phyloP scores from a whole-genome alignment of 108 stramenopile species.

The Schizochytrium sp. region DNA sequence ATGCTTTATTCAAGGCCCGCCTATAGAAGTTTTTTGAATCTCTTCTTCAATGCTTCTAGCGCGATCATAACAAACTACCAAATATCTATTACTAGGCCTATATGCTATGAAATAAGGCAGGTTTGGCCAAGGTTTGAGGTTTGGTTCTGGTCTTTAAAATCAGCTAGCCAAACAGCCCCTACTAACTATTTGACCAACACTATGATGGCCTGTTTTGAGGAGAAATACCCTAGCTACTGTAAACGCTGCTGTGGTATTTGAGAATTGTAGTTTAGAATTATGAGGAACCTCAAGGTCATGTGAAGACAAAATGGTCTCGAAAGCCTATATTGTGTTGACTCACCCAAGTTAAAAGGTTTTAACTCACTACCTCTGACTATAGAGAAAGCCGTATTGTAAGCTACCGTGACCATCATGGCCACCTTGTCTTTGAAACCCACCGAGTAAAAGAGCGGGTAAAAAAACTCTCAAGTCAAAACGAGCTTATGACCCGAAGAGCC shows the following conservation, averaged over 20 bases:
- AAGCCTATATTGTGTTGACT: not conserved
- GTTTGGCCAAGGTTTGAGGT: no score
- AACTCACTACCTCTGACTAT: not conserved
- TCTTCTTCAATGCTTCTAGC: no score
- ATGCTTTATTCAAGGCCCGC: no score
- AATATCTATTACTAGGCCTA: no score
- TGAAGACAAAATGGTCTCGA: not conserved
- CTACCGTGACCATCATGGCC: not conserved
- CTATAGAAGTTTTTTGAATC: no score
- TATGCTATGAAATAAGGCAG: no score
- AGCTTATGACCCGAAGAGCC: no score
- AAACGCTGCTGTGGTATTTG: not conserved
- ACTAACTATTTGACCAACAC: not conserved
- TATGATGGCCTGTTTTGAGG: not conserved
- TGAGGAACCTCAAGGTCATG: not conserved
- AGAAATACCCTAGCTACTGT: not conserved
- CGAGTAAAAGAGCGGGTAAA: no score
- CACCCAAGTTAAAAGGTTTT: not conserved
- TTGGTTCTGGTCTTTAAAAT: no score
- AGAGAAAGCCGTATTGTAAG: conserved; percentile 4
- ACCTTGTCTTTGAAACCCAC: no score
- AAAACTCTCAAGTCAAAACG: no score
- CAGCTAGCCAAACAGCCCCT: not conserved
- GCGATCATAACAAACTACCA: no score
- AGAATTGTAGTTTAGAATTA: not conserved